Evolutionary conservation across 164 flowering plant species (phyloP).

Genomic region (Akebia trifoliata): DNA sequence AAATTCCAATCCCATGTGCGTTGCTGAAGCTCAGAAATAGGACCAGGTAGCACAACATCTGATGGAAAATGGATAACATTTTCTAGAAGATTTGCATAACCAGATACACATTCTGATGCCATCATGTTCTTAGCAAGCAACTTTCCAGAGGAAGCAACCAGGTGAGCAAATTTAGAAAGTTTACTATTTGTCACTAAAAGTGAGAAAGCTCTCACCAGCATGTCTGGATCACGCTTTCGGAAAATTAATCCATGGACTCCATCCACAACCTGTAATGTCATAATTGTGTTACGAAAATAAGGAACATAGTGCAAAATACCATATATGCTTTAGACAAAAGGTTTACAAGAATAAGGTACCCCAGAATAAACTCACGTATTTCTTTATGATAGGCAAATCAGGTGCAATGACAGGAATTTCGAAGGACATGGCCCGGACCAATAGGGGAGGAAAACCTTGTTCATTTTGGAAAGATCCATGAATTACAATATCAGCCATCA

Average conservation of each 20-base stretch:
- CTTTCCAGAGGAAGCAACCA: slow-evolving; percentile 69
- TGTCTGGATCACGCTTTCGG: slow-evolving; percentile 51
- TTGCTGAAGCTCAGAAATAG: slow-evolving; percentile 44
- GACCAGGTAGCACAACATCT: slow-evolving; percentile 58
- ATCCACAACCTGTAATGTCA: slow-evolving; percentile 61
- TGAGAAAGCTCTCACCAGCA: slow-evolving; percentile 63
- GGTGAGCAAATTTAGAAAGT: slow-evolving; percentile 59
- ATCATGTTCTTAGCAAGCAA: slow-evolving; percentile 69
- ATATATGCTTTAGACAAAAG: not conserved
- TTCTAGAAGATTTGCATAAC: slow-evolving; percentile 74
- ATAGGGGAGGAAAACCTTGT: slow-evolving; percentile 82
- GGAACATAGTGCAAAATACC: not conserved
- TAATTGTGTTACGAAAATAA: slow-evolving; percentile 3
- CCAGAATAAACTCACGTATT: slow-evolving; percentile 55
- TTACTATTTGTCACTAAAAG: slow-evolving; percentile 54
- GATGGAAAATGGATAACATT: slow-evolving; percentile 73
- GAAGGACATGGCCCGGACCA: slow-evolving; percentile 84
- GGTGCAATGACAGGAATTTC: slow-evolving; percentile 75
- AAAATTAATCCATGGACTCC: slow-evolving; percentile 70
- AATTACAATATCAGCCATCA: slow-evolving; percentile 83
- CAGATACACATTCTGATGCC: slow-evolving; percentile 70
- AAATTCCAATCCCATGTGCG: slow-evolving; percentile 74
- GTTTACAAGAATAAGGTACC: not conserved
- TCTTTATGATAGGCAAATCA: slow-evolving; percentile 60
- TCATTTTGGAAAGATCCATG: slow-evolving; percentile 85